Evolutionary conservation across 352 stramenopile species (phyloP).

Genomic region (Phytophthora ohioensis): DNA sequence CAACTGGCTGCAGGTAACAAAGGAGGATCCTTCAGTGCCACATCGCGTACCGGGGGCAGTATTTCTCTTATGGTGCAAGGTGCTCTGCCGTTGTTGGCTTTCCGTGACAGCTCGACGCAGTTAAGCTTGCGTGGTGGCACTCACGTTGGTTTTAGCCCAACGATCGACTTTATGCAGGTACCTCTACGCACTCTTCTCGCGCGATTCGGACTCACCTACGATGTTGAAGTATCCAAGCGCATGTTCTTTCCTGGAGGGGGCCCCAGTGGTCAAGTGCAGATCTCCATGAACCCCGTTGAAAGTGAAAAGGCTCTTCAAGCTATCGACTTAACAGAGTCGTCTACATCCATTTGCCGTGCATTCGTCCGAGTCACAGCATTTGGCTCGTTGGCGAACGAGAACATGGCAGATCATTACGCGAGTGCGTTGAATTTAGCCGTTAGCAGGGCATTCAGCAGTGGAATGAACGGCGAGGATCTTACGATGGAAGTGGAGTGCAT

Average conservation of each 20-base stretch:
- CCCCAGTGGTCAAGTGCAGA: constrained; percentile 43
- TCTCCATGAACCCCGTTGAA: constrained; percentile 37
- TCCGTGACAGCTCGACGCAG: constrained; percentile 33
- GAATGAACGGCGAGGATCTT: background rate
- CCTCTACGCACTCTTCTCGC: constrained; percentile 49
- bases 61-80: constrained; percentile 78
- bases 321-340: constrained; percentile 53
- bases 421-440: constrained; percentile 43
- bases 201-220: constrained; percentile 51
- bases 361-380: constrained; percentile 58
- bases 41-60: constrained; percentile 61
- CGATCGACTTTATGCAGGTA: constrained; percentile 70
- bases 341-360: constrained; percentile 38
- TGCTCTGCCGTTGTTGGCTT: constrained; percentile 57
- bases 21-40: constrained; percentile 32
- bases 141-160: constrained; percentile 68
- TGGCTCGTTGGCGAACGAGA: constrained; percentile 44
- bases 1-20: constrained; percentile 15
- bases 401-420: constrained; percentile 49
- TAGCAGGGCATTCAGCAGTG: constrained; percentile 22
- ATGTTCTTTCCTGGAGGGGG: constrained; percentile 62
- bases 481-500: constrained; percentile 39
- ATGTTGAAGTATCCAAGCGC: constrained; percentile 47
- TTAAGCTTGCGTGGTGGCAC: constrained; percentile 63
- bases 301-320: constrained; percentile 30